Percentiles rank a stretch among this genome's conserved stretches.
Evolutionary conservation across 2,329 filamentous ascomycete species (phyloP).

Genomic region (Macrophomina pseudophaseolina): DNA sequence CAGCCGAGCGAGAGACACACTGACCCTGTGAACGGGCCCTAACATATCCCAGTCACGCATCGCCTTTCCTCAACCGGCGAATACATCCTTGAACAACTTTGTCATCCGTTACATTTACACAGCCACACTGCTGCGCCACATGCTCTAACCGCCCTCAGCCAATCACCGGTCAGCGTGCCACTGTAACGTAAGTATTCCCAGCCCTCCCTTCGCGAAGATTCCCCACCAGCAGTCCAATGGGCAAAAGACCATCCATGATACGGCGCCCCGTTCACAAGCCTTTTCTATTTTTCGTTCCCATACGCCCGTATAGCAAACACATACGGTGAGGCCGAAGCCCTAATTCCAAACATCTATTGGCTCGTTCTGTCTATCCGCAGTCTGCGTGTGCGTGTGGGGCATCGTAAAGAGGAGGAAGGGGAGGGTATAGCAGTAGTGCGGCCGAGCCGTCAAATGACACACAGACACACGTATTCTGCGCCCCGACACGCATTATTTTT

Average conservation of each 20-base stretch:
- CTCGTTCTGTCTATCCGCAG: no score
- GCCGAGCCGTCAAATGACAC: no score
- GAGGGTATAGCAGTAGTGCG: no score
- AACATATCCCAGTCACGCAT: slow-evolving; percentile 1
- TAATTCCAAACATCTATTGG: background rate
- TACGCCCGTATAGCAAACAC: background rate
- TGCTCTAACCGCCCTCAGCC: background rate
- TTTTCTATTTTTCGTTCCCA: background rate
- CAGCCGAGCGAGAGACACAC: background rate
- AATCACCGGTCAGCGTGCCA: background rate
- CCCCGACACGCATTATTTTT: no score
- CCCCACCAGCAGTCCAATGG: background rate
- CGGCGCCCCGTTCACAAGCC: background rate
- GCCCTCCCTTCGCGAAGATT: background rate
- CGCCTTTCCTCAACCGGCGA: background rate
- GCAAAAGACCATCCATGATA: background rate
- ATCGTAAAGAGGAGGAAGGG: no score
- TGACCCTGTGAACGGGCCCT: background rate
- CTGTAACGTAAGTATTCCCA: background rate
- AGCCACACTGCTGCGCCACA: slow-evolving; percentile 6
- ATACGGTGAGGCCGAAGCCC: background rate
- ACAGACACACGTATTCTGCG: no score
- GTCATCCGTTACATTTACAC: background rate
- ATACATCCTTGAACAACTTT: no score
- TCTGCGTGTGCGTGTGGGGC: no score